phyloP scores from a whole-genome alignment of 108 stramenopile species.

The Hondaea fermentalgiana region DNA sequence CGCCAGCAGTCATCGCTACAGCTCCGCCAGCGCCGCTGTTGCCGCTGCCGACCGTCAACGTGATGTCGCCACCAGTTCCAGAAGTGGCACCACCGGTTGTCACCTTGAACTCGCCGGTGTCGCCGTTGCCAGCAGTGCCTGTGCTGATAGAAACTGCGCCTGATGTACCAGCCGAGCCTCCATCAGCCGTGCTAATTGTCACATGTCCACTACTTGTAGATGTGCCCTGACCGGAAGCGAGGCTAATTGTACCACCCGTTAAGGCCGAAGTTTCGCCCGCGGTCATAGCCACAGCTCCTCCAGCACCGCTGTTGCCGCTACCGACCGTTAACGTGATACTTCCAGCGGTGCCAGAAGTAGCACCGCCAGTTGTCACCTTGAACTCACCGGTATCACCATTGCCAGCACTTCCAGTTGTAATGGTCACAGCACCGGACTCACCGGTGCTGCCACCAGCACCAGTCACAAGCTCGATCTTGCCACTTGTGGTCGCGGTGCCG shows the following conservation, averaged over 20 bases:
- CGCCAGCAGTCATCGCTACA: background rate
- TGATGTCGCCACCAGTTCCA: background rate
- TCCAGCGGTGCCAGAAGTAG: background rate
- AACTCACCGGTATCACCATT: no score
- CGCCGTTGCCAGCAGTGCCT: background rate
- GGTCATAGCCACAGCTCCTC: no score
- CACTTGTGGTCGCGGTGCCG: slow-evolving; percentile 19
- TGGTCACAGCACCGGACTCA: slow-evolving; percentile 14
- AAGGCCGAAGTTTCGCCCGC: no score
- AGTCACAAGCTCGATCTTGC: background rate
- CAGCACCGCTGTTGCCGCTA: no score
- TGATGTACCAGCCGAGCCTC: no score
- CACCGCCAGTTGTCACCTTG: no score
- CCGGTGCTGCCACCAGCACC: slow-evolving; percentile 38
- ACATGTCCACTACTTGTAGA: background rate
- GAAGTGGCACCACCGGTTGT: background rate
- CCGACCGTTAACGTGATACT: no score
- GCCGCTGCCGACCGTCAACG: background rate
- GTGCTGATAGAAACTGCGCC: no score
- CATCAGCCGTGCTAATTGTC: background rate
- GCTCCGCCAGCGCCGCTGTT: background rate
- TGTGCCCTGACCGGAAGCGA: no score
- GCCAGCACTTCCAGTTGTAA: no score
- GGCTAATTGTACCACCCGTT: no score
- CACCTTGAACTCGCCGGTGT: background rate